These are phyloP conservation scores for Fusarium udum DNA, from an alignment of 2,329 filamentous ascomycete genomes.

Conservation along the genomic window DNA sequence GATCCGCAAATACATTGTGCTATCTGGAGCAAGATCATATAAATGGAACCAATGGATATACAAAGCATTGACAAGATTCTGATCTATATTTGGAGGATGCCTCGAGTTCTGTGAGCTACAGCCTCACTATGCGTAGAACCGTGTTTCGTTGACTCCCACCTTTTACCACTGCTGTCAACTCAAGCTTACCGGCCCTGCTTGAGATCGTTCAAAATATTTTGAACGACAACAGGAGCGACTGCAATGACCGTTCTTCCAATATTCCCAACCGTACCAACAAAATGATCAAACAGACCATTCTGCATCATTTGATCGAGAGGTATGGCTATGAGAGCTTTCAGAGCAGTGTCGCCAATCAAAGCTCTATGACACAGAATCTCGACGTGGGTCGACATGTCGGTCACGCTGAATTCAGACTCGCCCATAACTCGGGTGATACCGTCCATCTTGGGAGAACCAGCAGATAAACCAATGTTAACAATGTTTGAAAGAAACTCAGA, in stretches of 20 bases:
- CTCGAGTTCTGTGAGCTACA: background rate
- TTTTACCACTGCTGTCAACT: rapidly evolving
- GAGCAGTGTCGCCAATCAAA: background rate
- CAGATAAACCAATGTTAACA: rapidly evolving
- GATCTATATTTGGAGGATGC: background rate
- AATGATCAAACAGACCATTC: background rate
- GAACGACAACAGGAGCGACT: background rate
- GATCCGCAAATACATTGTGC: rapidly evolving
- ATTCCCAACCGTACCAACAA: rapidly evolving
- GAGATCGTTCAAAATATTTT: background rate
- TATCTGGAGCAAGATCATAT: background rate
- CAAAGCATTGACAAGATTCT: background rate
- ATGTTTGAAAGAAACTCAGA: background rate
- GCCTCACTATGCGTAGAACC: rapidly evolving
- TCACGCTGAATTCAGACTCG: background rate
- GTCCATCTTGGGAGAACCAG: rapidly evolving
- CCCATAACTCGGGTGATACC: background rate
- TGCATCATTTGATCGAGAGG: background rate
- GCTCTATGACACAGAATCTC: background rate
- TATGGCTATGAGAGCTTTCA: background rate
- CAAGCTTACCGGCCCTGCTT: rapidly evolving
- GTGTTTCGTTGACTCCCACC: rapidly evolving
- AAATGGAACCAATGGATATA: background rate
- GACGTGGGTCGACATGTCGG: background rate
- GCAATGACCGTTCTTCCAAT: background rate